Base-by-base conservation (phyloP, 108 stramenopile species). In the Fistulifera solaris region DNA sequence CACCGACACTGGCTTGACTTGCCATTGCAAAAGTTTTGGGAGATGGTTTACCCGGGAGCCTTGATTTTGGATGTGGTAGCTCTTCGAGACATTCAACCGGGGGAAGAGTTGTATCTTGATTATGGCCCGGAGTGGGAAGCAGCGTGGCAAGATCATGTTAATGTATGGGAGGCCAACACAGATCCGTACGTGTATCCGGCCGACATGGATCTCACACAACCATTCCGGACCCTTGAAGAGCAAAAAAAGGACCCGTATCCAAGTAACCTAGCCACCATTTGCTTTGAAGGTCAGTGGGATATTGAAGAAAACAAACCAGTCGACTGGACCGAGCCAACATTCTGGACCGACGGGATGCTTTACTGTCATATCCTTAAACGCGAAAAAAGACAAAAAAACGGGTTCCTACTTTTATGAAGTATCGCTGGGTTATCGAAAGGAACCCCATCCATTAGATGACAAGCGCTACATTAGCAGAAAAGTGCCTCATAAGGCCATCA, bases 191-290 rank as follows among this genome's bases (percentile, higher is more conserved):
- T 22, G 1, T 58, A 35, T n/a, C 42, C 27, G 21, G 5, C 16
- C 6, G 35, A 31, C 2, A 31, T 35, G 35, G 54, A 38, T 5
- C 21, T 35, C 35, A 18, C 45, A 3, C 35, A 60, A 24, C 43
- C 59, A 31, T 45, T 90, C 5, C 57, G 85, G 22, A 86, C 80
- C 1, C 68, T 76, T 52, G 66, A 72, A 41, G 83, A 90, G 52
- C 89, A 85, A 65, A 42, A 68, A 45, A 61, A 66, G 17, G 68
- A 71, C 52, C 80, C 78, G 3, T 90, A 90, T 52, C 76, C 80
- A 6, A 40, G 40, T 39, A 65, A 69, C 39, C 25, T 76, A 0
- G 50, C 65, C 8, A 76, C 66, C 3, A 56, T 61, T 19, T 76
- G 75, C 31, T 69, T 68, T 44, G 67, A 67, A 23, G 54, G 61